A percentile compares a stretch with the other conserved stretches of the same genome.
phyloP scores from a whole-genome alignment of 192 early-diverging fungal genomes.

The Coemansia sp. region DNA sequence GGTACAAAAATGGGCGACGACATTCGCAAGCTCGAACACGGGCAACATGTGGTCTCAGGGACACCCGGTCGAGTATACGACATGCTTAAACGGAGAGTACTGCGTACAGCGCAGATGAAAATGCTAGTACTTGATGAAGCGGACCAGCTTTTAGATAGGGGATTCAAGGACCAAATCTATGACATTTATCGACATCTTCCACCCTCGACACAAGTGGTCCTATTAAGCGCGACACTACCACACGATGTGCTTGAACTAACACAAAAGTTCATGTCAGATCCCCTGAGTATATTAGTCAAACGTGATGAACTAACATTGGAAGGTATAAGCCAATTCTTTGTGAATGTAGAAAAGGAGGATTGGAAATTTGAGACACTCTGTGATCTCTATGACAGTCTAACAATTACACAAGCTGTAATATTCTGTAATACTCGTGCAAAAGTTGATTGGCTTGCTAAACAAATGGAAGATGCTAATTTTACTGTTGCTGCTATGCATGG shows the following conservation, averaged over 20 bases:
- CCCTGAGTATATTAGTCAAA: conserved; percentile 93
- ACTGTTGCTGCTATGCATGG: conserved; percentile 99
- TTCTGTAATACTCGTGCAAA: conserved; percentile 97
- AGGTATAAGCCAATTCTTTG: conserved; percentile 99
- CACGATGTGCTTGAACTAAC: conserved; percentile 96
- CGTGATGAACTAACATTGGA: conserved; percentile 98
- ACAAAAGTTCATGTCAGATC: conserved; percentile 96
- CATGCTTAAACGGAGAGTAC: conserved; percentile 86
- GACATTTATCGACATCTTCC: conserved; percentile 91
- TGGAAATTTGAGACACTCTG: conserved; percentile 99
- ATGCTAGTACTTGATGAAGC: conserved; percentile 98
- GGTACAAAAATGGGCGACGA: conserved; percentile 92
- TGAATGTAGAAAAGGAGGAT: conserved; percentile 94
- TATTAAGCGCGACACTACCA: conserved; percentile 90
- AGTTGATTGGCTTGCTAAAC: conserved; percentile 96
- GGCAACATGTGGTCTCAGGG: conserved; percentile 90
- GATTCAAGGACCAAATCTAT: conserved; percentile 98
- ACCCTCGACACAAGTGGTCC: conserved; percentile 87
- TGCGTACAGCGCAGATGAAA: conserved; percentile 83
- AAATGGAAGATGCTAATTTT: conserved; percentile 96
- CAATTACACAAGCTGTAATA: conserved; percentile 98
- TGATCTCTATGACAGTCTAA: conserved; percentile 95
- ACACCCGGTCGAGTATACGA: conserved; percentile 97
- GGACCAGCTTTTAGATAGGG: conserved; percentile 89
- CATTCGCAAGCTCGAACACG: conserved; percentile 86